These are phyloP conservation scores for Candida neerlandica DNA, from an alignment of 1,139 yeast genomes.

Conservation along the genomic window DNA sequence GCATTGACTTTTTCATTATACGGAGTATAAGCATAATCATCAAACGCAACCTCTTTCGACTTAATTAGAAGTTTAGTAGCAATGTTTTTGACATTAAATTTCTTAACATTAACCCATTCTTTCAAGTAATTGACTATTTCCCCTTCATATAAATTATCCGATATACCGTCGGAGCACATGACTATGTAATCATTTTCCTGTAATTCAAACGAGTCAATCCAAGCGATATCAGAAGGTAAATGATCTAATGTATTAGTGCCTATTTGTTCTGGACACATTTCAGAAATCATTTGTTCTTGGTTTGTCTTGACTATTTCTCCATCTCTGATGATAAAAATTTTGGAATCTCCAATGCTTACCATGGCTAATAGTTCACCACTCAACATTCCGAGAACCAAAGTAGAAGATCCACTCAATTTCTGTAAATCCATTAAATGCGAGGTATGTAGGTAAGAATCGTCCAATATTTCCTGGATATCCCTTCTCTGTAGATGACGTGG, in stretches of 20 bases:
- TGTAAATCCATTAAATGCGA: constrained; percentile 57
- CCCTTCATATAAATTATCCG: constrained; percentile 54
- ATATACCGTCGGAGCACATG: constrained; percentile 57
- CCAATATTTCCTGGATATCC: constrained; percentile 50
- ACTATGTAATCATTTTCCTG: constrained; percentile 46
- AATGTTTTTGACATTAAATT: constrained; percentile 36
- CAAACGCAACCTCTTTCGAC: constrained; percentile 56
- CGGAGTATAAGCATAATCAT: constrained; percentile 57
- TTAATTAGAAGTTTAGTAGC: constrained; percentile 43
- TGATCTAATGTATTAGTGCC: constrained; percentile 52
- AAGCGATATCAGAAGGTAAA: constrained; percentile 53
- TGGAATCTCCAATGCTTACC: constrained; percentile 60
- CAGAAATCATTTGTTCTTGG: constrained; percentile 50
- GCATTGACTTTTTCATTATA: constrained; percentile 55
- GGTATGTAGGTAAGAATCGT: constrained; percentile 54
- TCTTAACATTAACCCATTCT: constrained; percentile 29
- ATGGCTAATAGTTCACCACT: constrained; percentile 51
- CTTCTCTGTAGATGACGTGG: constrained; percentile 48
- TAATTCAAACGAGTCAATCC: constrained; percentile 46
- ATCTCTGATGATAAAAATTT: constrained; percentile 50
- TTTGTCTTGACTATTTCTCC: constrained; percentile 49
- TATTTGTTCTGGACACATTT: constrained; percentile 56
- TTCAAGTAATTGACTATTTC: constrained; percentile 46
- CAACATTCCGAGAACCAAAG: constrained; percentile 53
- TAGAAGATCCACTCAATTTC: constrained; percentile 53